Base-by-base conservation (phyloP, 106 monocot species). In the Acanthochlamys bracteata region DNA sequence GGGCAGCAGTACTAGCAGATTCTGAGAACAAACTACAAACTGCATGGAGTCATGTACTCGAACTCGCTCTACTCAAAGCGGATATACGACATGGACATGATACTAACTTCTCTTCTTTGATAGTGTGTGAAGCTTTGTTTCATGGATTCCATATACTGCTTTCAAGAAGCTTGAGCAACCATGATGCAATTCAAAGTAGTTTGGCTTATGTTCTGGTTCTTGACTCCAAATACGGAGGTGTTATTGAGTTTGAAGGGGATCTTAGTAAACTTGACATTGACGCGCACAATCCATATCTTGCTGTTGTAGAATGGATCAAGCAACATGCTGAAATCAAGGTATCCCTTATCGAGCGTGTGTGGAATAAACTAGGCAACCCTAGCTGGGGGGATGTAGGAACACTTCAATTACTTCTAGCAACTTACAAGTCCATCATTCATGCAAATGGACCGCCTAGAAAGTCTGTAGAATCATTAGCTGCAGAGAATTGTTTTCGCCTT, bases 311-410 rank as follows among this genome's bases (percentile, higher is more conserved):
- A 42, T 75, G 80, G 80, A 64, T 81, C 24, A 72, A 64, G 16
- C 20, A 40, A 11, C 75, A 81, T 67, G 59, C 72, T 21, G 58
- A 64, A 59, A 41, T 81, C 9, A 40, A 7, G 24, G 71, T 81
- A 4, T 75, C 80, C 10, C 72, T 75, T 0, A 46, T 75, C 19
- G 74, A 75, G 12, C 60, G 67, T 15, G 61, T 80, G 23, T 75
- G 80, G 75, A 81, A 81, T 26, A 72, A 75, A 42, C 59, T 81
- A 11, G 80, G 75, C 20, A 76, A 81, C 59, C 42, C 68, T 9
- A 72, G 68, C 21, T 72, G 75, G 80, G 75, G 80, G 0, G 75
- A 76, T 40, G 4, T 81, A 3, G 80, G 75, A 39, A 65, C 72
- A 7, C 67, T 81, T 16, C 80, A 72, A 20, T 15, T 75, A 54